These are phyloP conservation scores for Martensiomyces pterosporus DNA, from an alignment of 192 early-diverging fungal species.

Conservation along the genomic window DNA sequence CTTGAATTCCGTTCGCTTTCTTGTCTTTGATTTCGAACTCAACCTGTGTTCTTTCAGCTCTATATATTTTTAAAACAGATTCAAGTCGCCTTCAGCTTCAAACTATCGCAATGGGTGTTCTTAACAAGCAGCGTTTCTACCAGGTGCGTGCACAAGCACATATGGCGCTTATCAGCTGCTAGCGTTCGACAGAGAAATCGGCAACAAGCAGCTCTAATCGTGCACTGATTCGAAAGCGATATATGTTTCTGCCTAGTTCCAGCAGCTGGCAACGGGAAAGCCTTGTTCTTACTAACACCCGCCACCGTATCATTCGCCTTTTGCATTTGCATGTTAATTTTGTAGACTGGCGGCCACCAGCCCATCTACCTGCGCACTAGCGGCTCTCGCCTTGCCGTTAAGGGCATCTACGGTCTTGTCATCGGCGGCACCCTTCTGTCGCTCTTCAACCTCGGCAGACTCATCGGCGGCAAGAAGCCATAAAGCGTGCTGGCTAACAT, in stretches of 20 bases:
- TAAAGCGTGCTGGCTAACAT: too few relatives aligned
- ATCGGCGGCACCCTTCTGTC: constrained; percentile 16
- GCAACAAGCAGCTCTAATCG: neutral
- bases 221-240: neutral
- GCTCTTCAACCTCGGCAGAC: constrained; percentile 21
- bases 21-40: neutral
- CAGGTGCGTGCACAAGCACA: constrained; percentile 35
- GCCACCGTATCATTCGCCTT: constrained; percentile 2
- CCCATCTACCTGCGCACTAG: constrained; percentile 45
- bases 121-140: constrained; percentile 51
- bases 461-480: constrained; percentile 35
- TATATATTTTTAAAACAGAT: constrained; percentile 4
- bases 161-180: too few relatives aligned
- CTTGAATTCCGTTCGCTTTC: neutral
- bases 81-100: neutral
- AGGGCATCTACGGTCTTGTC: constrained; percentile 18
- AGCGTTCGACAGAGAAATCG: too few relatives aligned
- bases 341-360: constrained; percentile 39
- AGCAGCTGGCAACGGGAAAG: too few relatives aligned
- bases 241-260: too few relatives aligned
- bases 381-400: constrained; percentile 18
- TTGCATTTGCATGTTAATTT: neutral
- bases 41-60: neutral
- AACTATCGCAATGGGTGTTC: constrained; percentile 30
- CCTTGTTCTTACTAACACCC: too few relatives aligned